Base-by-base conservation (phyloP, 257 asterid genomes). In the Petunia axillaris region DNA sequence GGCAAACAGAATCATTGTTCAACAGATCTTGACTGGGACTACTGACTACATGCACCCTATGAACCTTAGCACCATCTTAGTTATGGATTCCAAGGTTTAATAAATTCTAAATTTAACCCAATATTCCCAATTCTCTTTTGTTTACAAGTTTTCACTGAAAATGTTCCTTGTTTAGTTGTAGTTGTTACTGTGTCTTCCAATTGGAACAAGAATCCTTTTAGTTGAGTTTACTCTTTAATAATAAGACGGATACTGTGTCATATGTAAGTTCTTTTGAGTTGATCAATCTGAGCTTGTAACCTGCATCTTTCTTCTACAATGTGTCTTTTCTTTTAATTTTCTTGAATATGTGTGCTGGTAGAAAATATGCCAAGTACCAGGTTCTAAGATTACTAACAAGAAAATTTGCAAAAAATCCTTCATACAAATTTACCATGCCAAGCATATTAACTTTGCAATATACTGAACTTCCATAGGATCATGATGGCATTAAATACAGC, bases 21-120 rank as follows among this genome's bases (percentile, higher is more conserved):
- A 91, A 37, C 91, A 90, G 58, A 81, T 95, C 63, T 13, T 92
- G 64, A 79, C 64, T 6, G 96, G 97, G 10, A 82, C 98, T 10
- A 52, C 60, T 4, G 48, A 74, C 8, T 90, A 89, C 75, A 95
- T 95, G 97, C 88, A 87, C 79, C 99, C 98, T 0, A 91, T 90
- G 97, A 95, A 95, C 89, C 97, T 95, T 48, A 87, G 88, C 87
- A 84, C 92, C 71, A 82, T 95, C 78, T 80, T 90, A 88, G 87
- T 87, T 36, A 53, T 90, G 86, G 92, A 89, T 80, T 85, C 90
- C 4, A 87, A 67, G 82, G 82, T 80, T 35, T 87, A 65, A 87
- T 35, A 62, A 53, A 52, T 52, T 64, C 16, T 36, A 40, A 14
- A 50, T 38, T 70, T 25, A 25, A 25, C 11, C 5, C 46, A 6